phyloP scores from a whole-genome alignment of 805 yeast genomes.

The Starmerella stigmatis region DNA sequence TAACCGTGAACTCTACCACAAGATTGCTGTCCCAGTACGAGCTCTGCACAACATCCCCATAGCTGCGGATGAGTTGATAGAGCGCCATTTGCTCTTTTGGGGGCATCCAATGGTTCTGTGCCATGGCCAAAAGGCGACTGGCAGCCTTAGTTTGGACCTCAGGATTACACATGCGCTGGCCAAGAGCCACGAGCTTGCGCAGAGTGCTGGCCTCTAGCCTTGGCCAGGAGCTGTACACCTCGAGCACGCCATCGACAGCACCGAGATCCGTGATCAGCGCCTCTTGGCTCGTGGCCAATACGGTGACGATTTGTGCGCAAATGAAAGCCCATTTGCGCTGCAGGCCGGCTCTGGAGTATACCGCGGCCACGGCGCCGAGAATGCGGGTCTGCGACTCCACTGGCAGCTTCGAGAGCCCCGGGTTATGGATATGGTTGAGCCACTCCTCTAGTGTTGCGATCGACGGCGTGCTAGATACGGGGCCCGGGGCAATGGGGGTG shows the following conservation, averaged over 20 bases:
- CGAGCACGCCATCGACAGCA: constrained; percentile 16
- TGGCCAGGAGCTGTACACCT: constrained; percentile 21
- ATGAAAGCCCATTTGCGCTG: constrained; percentile 60
- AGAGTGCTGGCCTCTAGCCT: constrained; percentile 18
- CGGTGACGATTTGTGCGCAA: constrained; percentile 48
- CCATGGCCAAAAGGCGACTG: constrained; percentile 16
- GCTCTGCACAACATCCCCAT: constrained; percentile 27
- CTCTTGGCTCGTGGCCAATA: constrained; percentile 17
- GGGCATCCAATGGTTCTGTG: constrained; percentile 1
- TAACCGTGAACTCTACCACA: constrained; percentile 38
- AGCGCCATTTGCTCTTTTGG: constrained; percentile 20
- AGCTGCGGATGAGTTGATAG: constrained; percentile 18
- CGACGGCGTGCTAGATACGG: neutral
- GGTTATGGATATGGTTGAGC: constrained; percentile 39
- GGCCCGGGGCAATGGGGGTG: constrained; percentile 24
- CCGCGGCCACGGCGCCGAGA: constrained; percentile 52
- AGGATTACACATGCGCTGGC: constrained; percentile 19
- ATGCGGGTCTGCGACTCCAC: constrained; percentile 48
- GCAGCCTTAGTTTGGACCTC: constrained; percentile 20
- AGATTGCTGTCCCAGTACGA: constrained; percentile 67
- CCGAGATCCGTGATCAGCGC: constrained; percentile 19
- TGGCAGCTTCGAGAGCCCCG: constrained; percentile 39
- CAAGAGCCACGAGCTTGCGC: constrained; percentile 21
- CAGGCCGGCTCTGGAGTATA: constrained; percentile 53
- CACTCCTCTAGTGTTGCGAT: constrained; percentile 34